Evolutionary conservation across 139 green algal genomes (phyloP).

Genomic region (Chara braunii): DNA sequence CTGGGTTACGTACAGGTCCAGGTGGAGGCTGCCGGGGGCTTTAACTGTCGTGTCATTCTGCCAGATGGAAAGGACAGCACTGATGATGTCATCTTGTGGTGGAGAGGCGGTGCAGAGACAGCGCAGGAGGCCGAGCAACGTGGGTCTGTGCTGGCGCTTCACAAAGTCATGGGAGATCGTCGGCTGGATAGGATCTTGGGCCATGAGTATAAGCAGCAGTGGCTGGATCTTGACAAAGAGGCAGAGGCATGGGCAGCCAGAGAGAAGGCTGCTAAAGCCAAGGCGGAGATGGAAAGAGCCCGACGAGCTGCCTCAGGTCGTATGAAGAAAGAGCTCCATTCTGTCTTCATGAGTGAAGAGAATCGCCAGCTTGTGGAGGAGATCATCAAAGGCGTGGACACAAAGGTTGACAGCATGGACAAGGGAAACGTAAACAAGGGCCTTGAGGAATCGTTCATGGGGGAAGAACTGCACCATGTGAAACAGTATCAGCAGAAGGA

Average conservation of each 20-base stretch:
- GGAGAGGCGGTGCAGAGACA: background rate
- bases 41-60: conserved; percentile 32
- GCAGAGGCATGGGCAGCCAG: conserved; percentile 13
- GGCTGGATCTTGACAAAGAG: conserved; percentile 20
- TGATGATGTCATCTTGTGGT: conserved; percentile 41
- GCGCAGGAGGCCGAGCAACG: conserved; percentile 21
- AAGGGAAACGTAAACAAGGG: no score
- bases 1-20: no score
- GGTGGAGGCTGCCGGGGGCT: conserved; percentile 31
- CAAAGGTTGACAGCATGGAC: no score
- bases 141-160: conserved; percentile 35
- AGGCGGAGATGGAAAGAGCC: background rate
- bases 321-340: conserved; percentile 10
- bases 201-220: conserved; percentile 27
- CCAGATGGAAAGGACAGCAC: conserved; percentile 25
- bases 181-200: conserved; percentile 33
- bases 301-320: conserved; percentile 6
- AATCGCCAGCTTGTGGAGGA: conserved; percentile 24
- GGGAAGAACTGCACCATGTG: background rate
- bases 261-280: background rate
- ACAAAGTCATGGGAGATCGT: conserved; percentile 28
- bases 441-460: no score
- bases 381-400: background rate
- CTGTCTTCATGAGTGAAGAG: conserved; percentile 32
- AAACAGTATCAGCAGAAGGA: background rate